Base-by-base conservation (phyloP, 2,329 filamentous ascomycete genomes). In the Ceratocystis albifundus region DNA sequence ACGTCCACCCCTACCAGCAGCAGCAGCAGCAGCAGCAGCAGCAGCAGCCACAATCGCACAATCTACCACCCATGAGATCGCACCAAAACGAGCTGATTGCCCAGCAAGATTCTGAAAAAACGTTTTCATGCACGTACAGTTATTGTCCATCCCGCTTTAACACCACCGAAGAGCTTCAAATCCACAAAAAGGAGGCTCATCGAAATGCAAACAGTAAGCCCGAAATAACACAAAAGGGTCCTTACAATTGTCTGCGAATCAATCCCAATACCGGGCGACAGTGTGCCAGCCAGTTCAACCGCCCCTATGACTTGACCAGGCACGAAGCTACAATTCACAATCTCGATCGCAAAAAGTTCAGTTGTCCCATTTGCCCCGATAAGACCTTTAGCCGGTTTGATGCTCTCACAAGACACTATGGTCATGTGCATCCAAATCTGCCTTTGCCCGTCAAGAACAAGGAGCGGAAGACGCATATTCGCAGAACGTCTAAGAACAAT, bases 311-410 rank as follows among this genome's bases (percentile, higher is more conserved):
- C 75, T 81, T 99, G 64, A 99, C 94, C 0, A 83, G 94, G 25
- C 94, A 99, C 74, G 94, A 99, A 75, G 93, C 96, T 70, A 97
- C 94, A 0, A 97, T 97, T 70, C 94, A 97, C 81, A 96, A 96
- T 71, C 87, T 86, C 0, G 86, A 89, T 72, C 96, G 96, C 80
- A 87, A 92, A 75, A 97, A 97, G 79, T 91, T 96, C 6, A 87
- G 90, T 57, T 99, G 94, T 76, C 86, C 92, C 69, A 78, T 96
- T 61, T 99, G 94, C 77, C 92, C 97, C 72, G 93, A 97, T 73
- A 97, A 97, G 82, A 95, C 90, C 0, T 99, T 99, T 73, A 96
- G 91, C 71, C 86, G 94, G 67, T 94, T 93, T 70, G 94, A 99
- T 78, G 94, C 94, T 0, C 80, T 97, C 61, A 97, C 93, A 15